Evolutionary conservation across 1,284 basidiomycete species (phyloP).

Genomic region (Trichosporon coremiiforme): DNA sequence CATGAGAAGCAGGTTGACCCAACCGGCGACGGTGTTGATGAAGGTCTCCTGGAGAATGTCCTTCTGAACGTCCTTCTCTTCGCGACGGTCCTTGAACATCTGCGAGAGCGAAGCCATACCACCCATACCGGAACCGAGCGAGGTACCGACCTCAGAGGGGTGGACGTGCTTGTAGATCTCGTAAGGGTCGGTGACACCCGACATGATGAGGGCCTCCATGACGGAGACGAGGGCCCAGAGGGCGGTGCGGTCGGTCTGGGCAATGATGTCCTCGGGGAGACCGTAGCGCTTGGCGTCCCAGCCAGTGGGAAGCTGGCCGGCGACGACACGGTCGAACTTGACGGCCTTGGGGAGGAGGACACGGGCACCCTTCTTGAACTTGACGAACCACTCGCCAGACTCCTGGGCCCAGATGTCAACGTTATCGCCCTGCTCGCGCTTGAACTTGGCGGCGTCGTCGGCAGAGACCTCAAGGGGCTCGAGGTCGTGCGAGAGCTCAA

Average conservation of each 20-base stretch:
- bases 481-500: conserved; percentile 94
- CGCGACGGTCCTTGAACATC: conserved; percentile 98
- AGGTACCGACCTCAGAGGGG: conserved; percentile 91
- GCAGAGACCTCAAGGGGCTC: conserved; percentile 92
- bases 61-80: conserved; percentile 96
- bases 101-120: conserved; percentile 82
- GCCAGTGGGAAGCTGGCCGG: conserved; percentile 94
- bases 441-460: conserved; percentile 91
- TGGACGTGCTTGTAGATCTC: conserved; percentile 96
- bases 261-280: conserved; percentile 95
- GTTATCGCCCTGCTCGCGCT: conserved; percentile 93
- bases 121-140: conserved; percentile 95
- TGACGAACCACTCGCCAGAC: conserved; percentile 92
- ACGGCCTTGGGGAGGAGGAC: conserved; percentile 93
- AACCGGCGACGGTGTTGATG: conserved; percentile 97
- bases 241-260: conserved; percentile 84
- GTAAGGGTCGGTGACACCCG: conserved; percentile 96
- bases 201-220: conserved; percentile 93
- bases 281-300: conserved; percentile 96
- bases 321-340: conserved; percentile 90
- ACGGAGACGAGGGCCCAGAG: conserved; percentile 95
- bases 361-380: conserved; percentile 97
- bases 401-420: conserved; percentile 91
- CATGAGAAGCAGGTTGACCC: conserved; percentile 91
- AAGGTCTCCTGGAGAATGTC: conserved; percentile 99